Evolutionary conservation across 805 yeast species (phyloP).

Genomic region (Candida corydali): DNA sequence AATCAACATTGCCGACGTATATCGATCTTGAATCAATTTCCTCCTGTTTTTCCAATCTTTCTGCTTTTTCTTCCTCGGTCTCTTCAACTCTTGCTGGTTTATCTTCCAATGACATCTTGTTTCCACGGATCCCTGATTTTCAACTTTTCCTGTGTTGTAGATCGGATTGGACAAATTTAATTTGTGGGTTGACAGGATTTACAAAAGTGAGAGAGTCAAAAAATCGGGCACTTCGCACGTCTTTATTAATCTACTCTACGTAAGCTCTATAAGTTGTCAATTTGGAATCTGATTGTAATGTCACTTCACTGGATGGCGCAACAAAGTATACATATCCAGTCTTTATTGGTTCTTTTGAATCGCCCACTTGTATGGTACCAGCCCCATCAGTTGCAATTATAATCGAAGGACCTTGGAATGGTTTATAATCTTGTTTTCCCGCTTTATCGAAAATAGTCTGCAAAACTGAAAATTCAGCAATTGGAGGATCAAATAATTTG

Average conservation of each 20-base stretch:
- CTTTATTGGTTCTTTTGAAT: slow-evolving; percentile 32
- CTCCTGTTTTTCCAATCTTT: slow-evolving; percentile 34
- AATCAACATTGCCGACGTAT: slow-evolving; percentile 50
- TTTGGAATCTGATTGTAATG: slow-evolving; percentile 44
- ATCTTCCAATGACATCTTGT: slow-evolving; percentile 8
- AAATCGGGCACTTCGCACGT: neutral
- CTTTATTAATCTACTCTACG: slow-evolving; percentile 44
- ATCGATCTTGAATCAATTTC: slow-evolving; percentile 52
- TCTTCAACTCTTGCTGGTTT: slow-evolving; percentile 12
- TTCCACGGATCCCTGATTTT: too few species aligned
- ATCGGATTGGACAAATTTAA: slow-evolving; percentile 1
- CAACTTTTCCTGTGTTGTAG: too few species aligned
- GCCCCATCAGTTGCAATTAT: slow-evolving; percentile 77
- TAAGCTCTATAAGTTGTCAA: slow-evolving; percentile 89
- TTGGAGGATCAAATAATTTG: slow-evolving; percentile 87
- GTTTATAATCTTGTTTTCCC: slow-evolving; percentile 52
- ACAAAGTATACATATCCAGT: slow-evolving; percentile 82
- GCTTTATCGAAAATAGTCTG: slow-evolving; percentile 60
- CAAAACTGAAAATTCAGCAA: slow-evolving; percentile 92
- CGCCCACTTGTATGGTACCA: slow-evolving; percentile 52
- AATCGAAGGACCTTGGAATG: slow-evolving; percentile 82
- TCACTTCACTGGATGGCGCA: slow-evolving; percentile 70
- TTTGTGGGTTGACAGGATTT: slow-evolving; percentile 1
- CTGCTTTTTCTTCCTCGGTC: slow-evolving; percentile 28
- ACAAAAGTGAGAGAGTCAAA: neutral